Evolutionary conservation across 139 green algal genomes (phyloP).

Genomic region (Axilococcus clingmanii): DNA sequence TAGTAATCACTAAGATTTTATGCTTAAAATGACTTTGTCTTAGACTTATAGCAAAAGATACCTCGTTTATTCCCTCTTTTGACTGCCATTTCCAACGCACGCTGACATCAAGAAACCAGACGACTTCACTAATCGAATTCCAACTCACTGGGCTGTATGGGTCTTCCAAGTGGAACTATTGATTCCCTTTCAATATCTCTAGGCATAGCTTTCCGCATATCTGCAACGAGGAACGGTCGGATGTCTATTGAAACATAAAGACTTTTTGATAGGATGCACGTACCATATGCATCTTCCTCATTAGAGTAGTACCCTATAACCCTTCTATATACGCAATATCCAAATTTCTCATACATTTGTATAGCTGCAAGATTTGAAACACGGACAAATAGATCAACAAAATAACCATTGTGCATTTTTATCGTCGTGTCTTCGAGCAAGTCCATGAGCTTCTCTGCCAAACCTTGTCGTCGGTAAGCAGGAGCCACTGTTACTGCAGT

Average conservation of each 20-base stretch:
- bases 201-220: slow-evolving; percentile 85
- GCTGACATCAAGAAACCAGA: too few relatives aligned
- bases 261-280: too few relatives aligned
- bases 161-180: slow-evolving; percentile 57
- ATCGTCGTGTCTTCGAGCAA: slow-evolving; percentile 75
- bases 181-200: slow-evolving; percentile 68
- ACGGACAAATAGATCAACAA: slow-evolving; percentile 98
- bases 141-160: slow-evolving; percentile 72
- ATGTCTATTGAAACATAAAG: too few relatives aligned
- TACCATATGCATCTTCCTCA: slow-evolving; percentile 83
- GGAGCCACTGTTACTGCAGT: slow-evolving; percentile 93
- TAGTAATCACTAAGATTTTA: too few relatives aligned
- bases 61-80: too few relatives aligned
- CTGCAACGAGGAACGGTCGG: slow-evolving; percentile 2
- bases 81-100: too few relatives aligned
- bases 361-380: slow-evolving; percentile 86
- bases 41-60: too few relatives aligned
- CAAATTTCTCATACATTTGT: slow-evolving; percentile 88
- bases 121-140: slow-evolving; percentile 73
- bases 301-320: slow-evolving; percentile 88
- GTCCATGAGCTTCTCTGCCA: slow-evolving; percentile 91
- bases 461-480: slow-evolving; percentile 57
- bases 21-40: too few relatives aligned
- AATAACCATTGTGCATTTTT: slow-evolving; percentile 79
- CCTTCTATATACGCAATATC: slow-evolving; percentile 83